Evolutionary conservation across 768 basidiomycete genomes (phyloP).

Genomic region (Suillus clintonianus): DNA sequence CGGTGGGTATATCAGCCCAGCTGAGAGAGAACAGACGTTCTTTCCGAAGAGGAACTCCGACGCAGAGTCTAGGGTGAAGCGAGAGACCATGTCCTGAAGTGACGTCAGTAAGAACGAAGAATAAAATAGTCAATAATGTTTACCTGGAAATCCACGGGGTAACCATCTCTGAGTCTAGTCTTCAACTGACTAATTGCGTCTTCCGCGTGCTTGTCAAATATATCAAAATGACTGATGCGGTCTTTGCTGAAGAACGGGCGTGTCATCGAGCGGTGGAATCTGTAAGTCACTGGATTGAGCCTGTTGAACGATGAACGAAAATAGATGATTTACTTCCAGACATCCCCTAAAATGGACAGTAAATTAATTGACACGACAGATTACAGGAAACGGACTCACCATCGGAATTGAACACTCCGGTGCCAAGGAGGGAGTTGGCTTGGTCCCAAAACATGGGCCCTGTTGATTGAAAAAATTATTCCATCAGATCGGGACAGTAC

Average conservation of each 20-base stretch:
- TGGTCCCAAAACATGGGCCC: conserved; percentile 26
- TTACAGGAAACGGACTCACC: conserved; percentile 17
- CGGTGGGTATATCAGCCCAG: conserved; percentile 38
- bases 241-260: conserved; percentile 44
- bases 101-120: conserved; percentile 1
- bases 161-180: conserved; percentile 33
- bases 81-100: conserved; percentile 36
- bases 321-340: conserved; percentile 38
- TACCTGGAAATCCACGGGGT: conserved; percentile 45
- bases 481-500: background rate
- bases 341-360: conserved; percentile 23
- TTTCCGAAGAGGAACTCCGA: conserved; percentile 57
- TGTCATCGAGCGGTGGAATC: conserved; percentile 45
- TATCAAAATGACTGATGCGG: conserved; percentile 42
- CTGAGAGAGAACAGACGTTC: conserved; percentile 37
- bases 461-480: background rate
- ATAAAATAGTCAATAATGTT: conserved; percentile 1
- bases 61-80: conserved; percentile 59
- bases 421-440: conserved; percentile 33
- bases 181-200: conserved; percentile 36
- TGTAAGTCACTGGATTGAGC: conserved; percentile 5
- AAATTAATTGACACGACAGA: background rate
- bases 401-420: conserved; percentile 45
- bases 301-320: background rate
- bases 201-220: conserved; percentile 38